Percentiles rank a stretch among this genome's conserved stretches.
Evolutionary conservation across 2,329 filamentous ascomycete genomes (phyloP).

Genomic region (Rhinocladiella similis): DNA sequence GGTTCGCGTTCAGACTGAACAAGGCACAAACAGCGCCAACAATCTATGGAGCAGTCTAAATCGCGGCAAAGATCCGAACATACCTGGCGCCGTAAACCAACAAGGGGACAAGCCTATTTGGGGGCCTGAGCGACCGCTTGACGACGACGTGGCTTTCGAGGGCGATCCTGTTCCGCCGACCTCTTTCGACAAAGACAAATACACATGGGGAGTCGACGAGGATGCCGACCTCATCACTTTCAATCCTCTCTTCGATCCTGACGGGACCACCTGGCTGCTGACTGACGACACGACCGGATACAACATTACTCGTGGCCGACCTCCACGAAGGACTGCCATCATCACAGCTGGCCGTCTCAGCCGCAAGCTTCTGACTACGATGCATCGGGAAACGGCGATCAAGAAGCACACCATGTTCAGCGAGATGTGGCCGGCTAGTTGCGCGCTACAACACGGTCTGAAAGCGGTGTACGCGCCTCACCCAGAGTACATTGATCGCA

Average conservation of each 20-base stretch:
- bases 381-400: slow-evolving; percentile 86
- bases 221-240: slow-evolving; percentile 90
- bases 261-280: slow-evolving; percentile 81
- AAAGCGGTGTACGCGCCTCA: slow-evolving; percentile 92
- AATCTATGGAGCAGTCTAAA: slow-evolving; percentile 64
- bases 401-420: slow-evolving; percentile 89
- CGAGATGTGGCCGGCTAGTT: slow-evolving; percentile 92
- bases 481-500: slow-evolving; percentile 80
- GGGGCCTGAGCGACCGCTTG: slow-evolving; percentile 74
- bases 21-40: slow-evolving; percentile 64
- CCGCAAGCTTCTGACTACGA: slow-evolving; percentile 73
- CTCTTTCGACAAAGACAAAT: slow-evolving; percentile 74
- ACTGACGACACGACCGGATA: slow-evolving; percentile 82
- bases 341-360: slow-evolving; percentile 86
- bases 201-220: slow-evolving; percentile 84
- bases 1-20: slow-evolving; percentile 73
- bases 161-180: slow-evolving; percentile 73
- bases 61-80: slow-evolving; percentile 31
- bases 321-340: slow-evolving; percentile 79
- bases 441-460: slow-evolving; percentile 85
- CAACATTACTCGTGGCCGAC: slow-evolving; percentile 62
- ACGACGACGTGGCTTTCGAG: slow-evolving; percentile 69
- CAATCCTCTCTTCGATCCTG: slow-evolving; percentile 88
- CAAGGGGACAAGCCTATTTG: slow-evolving; percentile 68
- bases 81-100: slow-evolving; percentile 32